phyloP scores from a whole-genome alignment of 371 early-diverging fungal species.

The Mucor mucedo region DNA sequence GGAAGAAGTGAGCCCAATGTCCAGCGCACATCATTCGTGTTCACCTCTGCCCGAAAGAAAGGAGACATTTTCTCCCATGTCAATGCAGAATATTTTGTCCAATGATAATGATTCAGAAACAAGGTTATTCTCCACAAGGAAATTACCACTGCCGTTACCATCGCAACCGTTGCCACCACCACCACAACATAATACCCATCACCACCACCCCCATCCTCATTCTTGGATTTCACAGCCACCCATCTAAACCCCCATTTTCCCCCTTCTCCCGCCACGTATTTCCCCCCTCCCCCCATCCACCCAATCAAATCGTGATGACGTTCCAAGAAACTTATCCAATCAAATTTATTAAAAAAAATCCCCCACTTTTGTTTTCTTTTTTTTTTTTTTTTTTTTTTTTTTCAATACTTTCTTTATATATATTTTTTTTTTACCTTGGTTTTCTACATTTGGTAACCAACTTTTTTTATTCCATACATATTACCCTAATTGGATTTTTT shows the following conservation, averaged over 20 bases:
- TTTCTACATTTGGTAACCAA: slow-evolving; percentile 21
- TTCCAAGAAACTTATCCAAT: background rate
- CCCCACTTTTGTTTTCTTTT: background rate
- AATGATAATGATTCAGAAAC: slow-evolving; percentile 6
- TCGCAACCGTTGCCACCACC: background rate
- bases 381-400: background rate
- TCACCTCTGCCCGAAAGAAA: slow-evolving; percentile 19
- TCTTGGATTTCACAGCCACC: background rate
- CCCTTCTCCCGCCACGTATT: background rate
- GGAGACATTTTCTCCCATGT: slow-evolving; percentile 23
- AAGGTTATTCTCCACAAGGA: slow-evolving; percentile 17
- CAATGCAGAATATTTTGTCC: slow-evolving; percentile 29
- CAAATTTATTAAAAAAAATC: background rate
- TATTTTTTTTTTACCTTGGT: background rate
- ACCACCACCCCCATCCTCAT: slow-evolving; percentile 6
- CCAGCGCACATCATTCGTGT: slow-evolving; percentile 8
- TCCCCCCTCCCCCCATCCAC: background rate
- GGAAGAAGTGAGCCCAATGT: slow-evolving; percentile 1
- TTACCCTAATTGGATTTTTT: slow-evolving; percentile 21
- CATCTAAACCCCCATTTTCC: background rate
- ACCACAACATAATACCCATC: background rate
- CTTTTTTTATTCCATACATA: slow-evolving; percentile 8
- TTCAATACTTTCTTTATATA: background rate
- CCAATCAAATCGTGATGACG: slow-evolving; percentile 3
- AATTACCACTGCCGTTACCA: slow-evolving; percentile 19